Percentiles rank a stretch among this genome's conserved stretches.
These are phyloP conservation scores for Biancaea sappan DNA, from an alignment of 306 rosid genomes.

Conservation along the genomic window DNA sequence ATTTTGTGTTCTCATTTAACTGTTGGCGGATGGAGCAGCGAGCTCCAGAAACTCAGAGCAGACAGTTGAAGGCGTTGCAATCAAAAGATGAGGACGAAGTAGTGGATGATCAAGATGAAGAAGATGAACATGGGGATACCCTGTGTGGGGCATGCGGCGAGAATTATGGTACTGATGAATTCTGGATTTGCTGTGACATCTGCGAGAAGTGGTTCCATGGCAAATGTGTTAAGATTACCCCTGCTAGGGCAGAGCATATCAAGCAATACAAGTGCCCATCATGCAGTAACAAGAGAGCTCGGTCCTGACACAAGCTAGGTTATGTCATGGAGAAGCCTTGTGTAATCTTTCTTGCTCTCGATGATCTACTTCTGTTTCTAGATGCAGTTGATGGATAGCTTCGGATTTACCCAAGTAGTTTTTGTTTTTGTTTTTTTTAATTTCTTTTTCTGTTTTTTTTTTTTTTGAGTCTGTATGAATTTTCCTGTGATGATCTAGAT, in stretches of 20 bases:
- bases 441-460: constrained; percentile 14
- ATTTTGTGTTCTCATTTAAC: constrained; percentile 21
- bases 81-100: constrained; percentile 67
- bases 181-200: constrained; percentile 90
- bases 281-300: constrained; percentile 90
- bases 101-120: constrained; percentile 65
- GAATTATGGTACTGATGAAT: constrained; percentile 72
- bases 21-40: constrained; percentile 49
- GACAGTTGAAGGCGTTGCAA: constrained; percentile 43
- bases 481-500: constrained; percentile 28
- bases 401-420: constrained; percentile 37
- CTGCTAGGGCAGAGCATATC: constrained; percentile 84
- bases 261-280: constrained; percentile 97
- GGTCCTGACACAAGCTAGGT: constrained; percentile 38
- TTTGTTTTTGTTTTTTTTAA: constrained; percentile 28
- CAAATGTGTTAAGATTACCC: constrained; percentile 89
- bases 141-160: constrained; percentile 87
- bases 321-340: constrained; percentile 20
- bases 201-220: constrained; percentile 96
- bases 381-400: constrained; percentile 37
- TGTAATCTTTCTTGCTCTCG: constrained; percentile 36
- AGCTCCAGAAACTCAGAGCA: constrained; percentile 56
- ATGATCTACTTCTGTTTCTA: constrained; percentile 35
- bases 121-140: constrained; percentile 83
- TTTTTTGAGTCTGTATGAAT: constrained; percentile 30